phyloP scores from a whole-genome alignment of 768 basidiomycete species.

The Strobilomyces dryophilus region DNA sequence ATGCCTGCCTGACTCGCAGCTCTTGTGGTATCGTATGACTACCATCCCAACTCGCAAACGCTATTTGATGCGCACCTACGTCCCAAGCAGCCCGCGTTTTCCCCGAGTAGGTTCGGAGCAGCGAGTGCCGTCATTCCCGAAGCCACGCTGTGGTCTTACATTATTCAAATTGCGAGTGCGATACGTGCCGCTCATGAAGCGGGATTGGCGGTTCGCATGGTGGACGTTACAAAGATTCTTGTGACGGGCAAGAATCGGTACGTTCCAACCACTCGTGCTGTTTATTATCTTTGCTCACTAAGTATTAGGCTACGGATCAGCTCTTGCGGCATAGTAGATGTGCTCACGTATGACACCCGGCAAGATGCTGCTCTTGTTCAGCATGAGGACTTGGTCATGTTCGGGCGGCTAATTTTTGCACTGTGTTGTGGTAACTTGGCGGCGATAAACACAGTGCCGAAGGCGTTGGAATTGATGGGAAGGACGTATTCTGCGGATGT shows the following conservation, averaged over 20 bases:
- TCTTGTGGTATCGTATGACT: conserved; percentile 87
- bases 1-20: conserved; percentile 43
- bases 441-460: conserved; percentile 59
- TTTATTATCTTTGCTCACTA: not conserved
- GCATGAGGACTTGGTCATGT: conserved; percentile 86
- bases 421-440: conserved; percentile 68
- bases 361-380: conserved; percentile 58
- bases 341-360: conserved; percentile 70
- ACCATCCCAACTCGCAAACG: conserved; percentile 79
- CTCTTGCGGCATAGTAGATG: conserved; percentile 84
- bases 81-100: conserved; percentile 39
- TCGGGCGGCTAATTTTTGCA: conserved; percentile 79
- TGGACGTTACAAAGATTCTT: conserved; percentile 86
- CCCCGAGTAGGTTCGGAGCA: conserved; percentile 33
- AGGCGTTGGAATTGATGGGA: conserved; percentile 68
- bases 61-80: conserved; percentile 77
- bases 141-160: conserved; percentile 85
- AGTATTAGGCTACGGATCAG: conserved; percentile 68
- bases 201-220: conserved; percentile 72
- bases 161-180: conserved; percentile 84
- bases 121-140: conserved; percentile 52
- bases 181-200: conserved; percentile 82
- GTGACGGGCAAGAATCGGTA: conserved; percentile 88
- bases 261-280: not conserved
- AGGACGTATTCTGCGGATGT: conserved; percentile 78